These are phyloP conservation scores for Boehmeria nivea DNA, from an alignment of 306 rosid genomes.

Conservation along the genomic window DNA sequence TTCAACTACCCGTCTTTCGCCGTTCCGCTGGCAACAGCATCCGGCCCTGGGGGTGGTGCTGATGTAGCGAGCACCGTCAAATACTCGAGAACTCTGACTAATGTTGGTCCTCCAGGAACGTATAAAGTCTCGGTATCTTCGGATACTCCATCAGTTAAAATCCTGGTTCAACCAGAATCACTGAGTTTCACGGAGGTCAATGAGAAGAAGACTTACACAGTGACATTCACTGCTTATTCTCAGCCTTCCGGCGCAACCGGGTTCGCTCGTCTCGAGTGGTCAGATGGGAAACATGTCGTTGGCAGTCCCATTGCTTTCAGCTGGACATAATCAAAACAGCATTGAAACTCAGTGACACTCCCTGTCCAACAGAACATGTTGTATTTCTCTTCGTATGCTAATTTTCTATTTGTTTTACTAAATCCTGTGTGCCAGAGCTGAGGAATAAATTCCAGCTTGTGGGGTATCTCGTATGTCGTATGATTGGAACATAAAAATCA, in stretches of 20 bases:
- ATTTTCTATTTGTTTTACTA: constrained; percentile 1
- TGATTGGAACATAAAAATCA: neutral
- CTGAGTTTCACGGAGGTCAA: constrained; percentile 40
- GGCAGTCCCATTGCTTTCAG: constrained; percentile 74
- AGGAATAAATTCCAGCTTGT: constrained; percentile 20
- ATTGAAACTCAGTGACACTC: constrained; percentile 13
- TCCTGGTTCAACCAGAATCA: constrained; percentile 54
- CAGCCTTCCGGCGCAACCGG: constrained; percentile 56
- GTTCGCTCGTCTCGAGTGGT: constrained; percentile 74
- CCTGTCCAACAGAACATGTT: constrained; percentile 4
- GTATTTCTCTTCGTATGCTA: neutral
- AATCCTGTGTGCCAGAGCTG: constrained; percentile 11
- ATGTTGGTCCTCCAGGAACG: constrained; percentile 57
- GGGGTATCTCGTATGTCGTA: neutral
- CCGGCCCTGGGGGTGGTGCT: constrained; percentile 41
- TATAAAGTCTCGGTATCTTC: constrained; percentile 50
- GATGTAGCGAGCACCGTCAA: constrained; percentile 39
- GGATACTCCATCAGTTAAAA: constrained; percentile 44
- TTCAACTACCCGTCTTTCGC: constrained; percentile 88
- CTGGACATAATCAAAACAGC: constrained; percentile 47
- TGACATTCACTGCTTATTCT: constrained; percentile 50
- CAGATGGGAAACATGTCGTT: constrained; percentile 72
- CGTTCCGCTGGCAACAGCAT: constrained; percentile 57
- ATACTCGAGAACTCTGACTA: constrained; percentile 64
- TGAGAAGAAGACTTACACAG: constrained; percentile 68